phyloP scores from a whole-genome alignment of 164 flowering plant genomes.

The Magnolia changhungtana region DNA sequence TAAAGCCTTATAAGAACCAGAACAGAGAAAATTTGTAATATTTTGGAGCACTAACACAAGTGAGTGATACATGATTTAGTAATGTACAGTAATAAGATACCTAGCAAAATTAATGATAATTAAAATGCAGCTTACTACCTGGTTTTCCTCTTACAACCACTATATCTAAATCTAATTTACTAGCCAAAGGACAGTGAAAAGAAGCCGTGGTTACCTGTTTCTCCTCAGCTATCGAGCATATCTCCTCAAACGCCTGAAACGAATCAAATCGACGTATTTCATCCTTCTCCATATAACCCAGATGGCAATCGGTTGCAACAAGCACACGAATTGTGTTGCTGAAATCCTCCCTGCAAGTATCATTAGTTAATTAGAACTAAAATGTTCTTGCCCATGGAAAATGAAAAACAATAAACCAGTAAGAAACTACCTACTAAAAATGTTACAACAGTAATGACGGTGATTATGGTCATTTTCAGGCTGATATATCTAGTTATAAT shows the following conservation, averaged over 20 bases:
- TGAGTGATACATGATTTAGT: no score
- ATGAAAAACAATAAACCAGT: neutral
- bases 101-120: neutral
- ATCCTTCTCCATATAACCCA: conserved; percentile 98
- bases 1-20: no score
- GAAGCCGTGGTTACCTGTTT: conserved; percentile 46
- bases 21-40: no score
- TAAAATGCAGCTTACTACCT: neutral
- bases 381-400: neutral
- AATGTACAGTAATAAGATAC: no score
- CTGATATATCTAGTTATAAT: neutral
- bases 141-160: no score
- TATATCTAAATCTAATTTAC: no score
- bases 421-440: neutral
- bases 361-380: neutral
- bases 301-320: conserved; percentile 95
- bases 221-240: conserved; percentile 90
- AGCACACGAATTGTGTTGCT: conserved; percentile 69
- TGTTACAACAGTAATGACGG: neutral
- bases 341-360: conserved; percentile 55
- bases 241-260: conserved; percentile 92
- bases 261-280: conserved; percentile 93
- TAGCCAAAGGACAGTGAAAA: no score
- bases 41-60: no score
- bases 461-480: neutral